phyloP scores from a whole-genome alignment of 2,329 filamentous ascomycete species.

The Colletotrichum tofieldiae region DNA sequence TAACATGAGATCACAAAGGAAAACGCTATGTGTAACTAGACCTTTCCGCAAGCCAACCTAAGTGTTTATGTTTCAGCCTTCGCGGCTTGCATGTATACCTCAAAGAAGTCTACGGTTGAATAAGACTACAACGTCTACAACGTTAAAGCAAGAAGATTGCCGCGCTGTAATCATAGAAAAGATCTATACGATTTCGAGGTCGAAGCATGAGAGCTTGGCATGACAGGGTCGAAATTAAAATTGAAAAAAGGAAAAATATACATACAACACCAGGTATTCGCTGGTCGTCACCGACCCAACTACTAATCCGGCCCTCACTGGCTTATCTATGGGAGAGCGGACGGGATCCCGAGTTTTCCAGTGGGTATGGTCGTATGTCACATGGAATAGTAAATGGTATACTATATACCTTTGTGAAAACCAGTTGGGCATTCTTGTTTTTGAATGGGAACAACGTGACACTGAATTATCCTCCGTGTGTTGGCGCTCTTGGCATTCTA shows the following conservation, averaged over 20 bases:
- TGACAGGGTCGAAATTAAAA: background rate
- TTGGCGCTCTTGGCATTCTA: background rate
- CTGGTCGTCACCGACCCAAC: slow-evolving; percentile 26
- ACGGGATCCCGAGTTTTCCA: slow-evolving; percentile 24
- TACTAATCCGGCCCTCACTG: slow-evolving; percentile 17
- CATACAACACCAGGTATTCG: slow-evolving; percentile 19
- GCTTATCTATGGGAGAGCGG: slow-evolving; percentile 23
- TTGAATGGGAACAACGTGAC: too few relatives aligned
- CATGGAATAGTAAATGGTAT: too few relatives aligned
- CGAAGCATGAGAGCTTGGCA: too few relatives aligned
- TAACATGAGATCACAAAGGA: background rate
- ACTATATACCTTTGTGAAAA: too few relatives aligned
- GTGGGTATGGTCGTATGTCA: slow-evolving; percentile 17
- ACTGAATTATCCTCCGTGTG: background rate
- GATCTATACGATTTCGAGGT: background rate
- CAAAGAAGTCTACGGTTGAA: too few relatives aligned
- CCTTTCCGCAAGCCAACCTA: background rate
- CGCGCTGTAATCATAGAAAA: background rate
- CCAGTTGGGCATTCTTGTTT: too few relatives aligned
- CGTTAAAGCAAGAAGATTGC: too few relatives aligned
- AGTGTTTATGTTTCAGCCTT: too few relatives aligned
- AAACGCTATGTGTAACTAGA: background rate
- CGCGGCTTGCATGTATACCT: too few relatives aligned
- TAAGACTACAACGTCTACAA: too few relatives aligned
- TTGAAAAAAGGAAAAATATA: too few relatives aligned